Evolutionary conservation across 805 yeast genomes (phyloP), one percentile per base, ranked within the genome.

Genomic region (Nakazawaea holstii): DNA sequence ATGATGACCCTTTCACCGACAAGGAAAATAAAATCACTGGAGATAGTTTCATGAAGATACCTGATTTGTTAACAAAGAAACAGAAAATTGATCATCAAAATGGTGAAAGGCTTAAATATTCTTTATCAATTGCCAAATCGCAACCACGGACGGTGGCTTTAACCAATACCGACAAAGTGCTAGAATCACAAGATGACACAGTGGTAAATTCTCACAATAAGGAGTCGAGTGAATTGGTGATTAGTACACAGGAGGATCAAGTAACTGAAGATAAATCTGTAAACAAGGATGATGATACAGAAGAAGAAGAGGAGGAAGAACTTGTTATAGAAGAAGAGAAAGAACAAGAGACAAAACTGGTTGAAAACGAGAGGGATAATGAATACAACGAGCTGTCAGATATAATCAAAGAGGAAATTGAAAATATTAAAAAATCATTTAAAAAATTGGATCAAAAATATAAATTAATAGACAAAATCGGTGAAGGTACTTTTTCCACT

Each of bases 401-500:
- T 30, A 60, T 54, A 15, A 54, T 66, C 37, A 57, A 56, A 29
- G 66, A 66, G 39, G 78, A 74, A 52, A 55, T 59, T 43, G 63
- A 59, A 33, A 39, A 54, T 3, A 50, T 65, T 29, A 41, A 51
- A 13, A 51, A 51, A 33, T 53, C 67, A 8, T 66, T 67, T 43
- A 66, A 68, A 11, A 58, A 58, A 6, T 53, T 66, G 37, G 55
- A 59, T 3, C 26, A 52, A 6, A 59, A 57, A 35, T 79, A 74
- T 54, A 61, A 61, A 45, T 56, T 79, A 27, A 45, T 72, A 3
- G 69, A 69, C 39, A 73, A 74, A 57, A 74, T 87, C 52, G 95
- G 95, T 8, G 94, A 87, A 61, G 95, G 95, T 26, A 91, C 95
- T 0, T 87, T 87, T 54, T 84, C 91, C 3, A 74, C 79, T 29